phyloP scores from a whole-genome alignment of 2,329 filamentous ascomycete genomes.

The Pestalotiopsis sp. region DNA sequence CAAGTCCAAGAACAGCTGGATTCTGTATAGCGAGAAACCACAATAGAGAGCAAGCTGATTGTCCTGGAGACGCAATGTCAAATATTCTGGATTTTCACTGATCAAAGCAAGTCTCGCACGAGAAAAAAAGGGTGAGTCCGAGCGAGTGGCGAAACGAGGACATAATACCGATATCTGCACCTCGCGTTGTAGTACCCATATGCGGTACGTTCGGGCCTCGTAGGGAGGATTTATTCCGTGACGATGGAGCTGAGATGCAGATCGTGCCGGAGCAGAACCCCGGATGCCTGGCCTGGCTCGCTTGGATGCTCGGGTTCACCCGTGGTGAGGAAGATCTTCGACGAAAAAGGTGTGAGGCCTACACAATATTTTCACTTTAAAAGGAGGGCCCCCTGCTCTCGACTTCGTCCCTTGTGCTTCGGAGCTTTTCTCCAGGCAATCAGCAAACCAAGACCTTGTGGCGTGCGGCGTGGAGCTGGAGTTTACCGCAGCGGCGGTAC shows the following conservation, averaged over 20 bases:
- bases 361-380: not conserved
- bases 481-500: not conserved
- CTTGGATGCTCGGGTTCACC: not conserved
- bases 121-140: too few relatives aligned
- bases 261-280: too few relatives aligned
- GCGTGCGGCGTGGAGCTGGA: not conserved
- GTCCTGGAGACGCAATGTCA: too few relatives aligned
- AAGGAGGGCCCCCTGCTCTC: not conserved
- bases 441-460: not conserved
- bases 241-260: not conserved
- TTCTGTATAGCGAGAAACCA: too few relatives aligned
- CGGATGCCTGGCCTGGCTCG: too few relatives aligned
- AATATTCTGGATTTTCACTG: too few relatives aligned
- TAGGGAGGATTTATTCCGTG: not conserved
- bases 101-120: too few relatives aligned
- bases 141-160: too few relatives aligned
- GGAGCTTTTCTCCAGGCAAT: not conserved
- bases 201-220: not conserved
- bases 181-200: not conserved
- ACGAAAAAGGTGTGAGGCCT: not conserved
- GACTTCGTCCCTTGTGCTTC: not conserved
- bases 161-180: not conserved
- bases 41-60: too few relatives aligned
- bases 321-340: not conserved
- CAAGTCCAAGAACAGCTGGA: too few relatives aligned